A percentile compares a stretch with the other conserved stretches of the same genome.
phyloP scores from a whole-genome alignment of 2,329 filamentous ascomycete genomes.

The Aspergillus hortae region DNA sequence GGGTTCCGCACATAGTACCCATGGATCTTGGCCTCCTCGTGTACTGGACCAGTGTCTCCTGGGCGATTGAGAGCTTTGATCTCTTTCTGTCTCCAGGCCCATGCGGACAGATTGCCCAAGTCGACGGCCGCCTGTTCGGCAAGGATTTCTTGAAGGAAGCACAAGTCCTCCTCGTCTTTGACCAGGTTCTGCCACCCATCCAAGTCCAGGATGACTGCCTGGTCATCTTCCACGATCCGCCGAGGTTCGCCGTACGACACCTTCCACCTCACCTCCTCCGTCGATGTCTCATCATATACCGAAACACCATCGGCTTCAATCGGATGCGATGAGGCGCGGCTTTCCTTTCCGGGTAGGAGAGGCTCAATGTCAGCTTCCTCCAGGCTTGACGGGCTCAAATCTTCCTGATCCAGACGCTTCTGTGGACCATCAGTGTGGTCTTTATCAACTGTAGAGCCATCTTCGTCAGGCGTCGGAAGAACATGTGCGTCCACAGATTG shows the following conservation, averaged over 20 bases:
- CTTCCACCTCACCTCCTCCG: slow-evolving; percentile 58
- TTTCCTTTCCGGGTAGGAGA: slow-evolving; percentile 3
- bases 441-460: neutral
- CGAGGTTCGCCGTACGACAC: slow-evolving; percentile 58
- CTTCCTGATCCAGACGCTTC: neutral
- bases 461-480: neutral
- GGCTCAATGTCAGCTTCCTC: slow-evolving; percentile 11
- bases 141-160: slow-evolving; percentile 53
- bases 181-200: slow-evolving; percentile 67
- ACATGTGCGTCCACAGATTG: slow-evolving; percentile 35
- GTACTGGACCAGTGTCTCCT: slow-evolving; percentile 53
- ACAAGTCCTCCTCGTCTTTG: slow-evolving; percentile 66
- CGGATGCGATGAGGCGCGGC: slow-evolving; percentile 5
- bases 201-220: slow-evolving; percentile 61
- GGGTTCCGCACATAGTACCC: slow-evolving; percentile 80
- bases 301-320: slow-evolving; percentile 26
- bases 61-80: slow-evolving; percentile 65
- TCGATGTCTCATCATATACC: slow-evolving; percentile 35
- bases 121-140: slow-evolving; percentile 44
- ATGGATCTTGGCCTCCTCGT: slow-evolving; percentile 53
- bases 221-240: slow-evolving; percentile 65
- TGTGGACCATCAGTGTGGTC: neutral
- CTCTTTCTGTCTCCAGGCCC: slow-evolving; percentile 70
- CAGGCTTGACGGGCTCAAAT: slow-evolving; percentile 58
- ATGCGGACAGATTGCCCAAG: slow-evolving; percentile 58